These are phyloP conservation scores for Russula compacta DNA, from an alignment of 768 basidiomycete genomes.

Conservation along the genomic window DNA sequence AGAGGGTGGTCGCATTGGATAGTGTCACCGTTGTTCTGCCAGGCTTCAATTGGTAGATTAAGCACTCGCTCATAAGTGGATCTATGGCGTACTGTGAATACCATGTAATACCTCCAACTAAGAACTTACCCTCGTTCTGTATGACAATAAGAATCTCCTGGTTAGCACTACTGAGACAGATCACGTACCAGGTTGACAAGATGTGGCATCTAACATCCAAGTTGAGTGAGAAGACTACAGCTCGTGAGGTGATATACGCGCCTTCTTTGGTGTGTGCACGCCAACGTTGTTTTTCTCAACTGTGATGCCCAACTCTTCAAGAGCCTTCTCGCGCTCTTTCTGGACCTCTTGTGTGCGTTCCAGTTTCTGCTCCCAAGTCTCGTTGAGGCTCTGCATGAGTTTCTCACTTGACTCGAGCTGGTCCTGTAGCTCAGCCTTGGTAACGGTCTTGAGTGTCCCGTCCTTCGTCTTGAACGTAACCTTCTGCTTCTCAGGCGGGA, in stretches of 20 bases:
- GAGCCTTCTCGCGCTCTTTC: constrained; percentile 92
- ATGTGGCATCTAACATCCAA: constrained; percentile 67
- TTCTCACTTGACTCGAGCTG: constrained; percentile 95
- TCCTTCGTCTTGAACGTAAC: constrained; percentile 91
- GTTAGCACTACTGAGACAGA: not conserved
- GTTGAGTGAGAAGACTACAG: not conserved
- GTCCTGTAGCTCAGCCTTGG: constrained; percentile 95
- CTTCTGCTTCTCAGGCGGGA: constrained; percentile 91
- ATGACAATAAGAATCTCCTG: not conserved
- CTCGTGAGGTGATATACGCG: not conserved
- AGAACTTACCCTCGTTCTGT: constrained; percentile 20
- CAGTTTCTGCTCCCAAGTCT: constrained; percentile 97
- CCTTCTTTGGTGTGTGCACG: constrained; percentile 97
- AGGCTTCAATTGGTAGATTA: constrained; percentile 85
- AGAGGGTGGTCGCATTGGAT: constrained; percentile 7
- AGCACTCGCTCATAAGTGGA: constrained; percentile 93
- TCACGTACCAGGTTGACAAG: constrained; percentile 79
- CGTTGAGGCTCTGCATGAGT: constrained; percentile 85
- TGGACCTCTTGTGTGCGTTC: constrained; percentile 87
- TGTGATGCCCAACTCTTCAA: constrained; percentile 95
- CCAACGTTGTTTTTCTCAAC: constrained; percentile 96
- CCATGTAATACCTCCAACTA: not conserved
- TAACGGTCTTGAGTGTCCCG: constrained; percentile 89
- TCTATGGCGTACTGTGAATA: constrained; percentile 36
- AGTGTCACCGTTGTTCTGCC: constrained; percentile 63